Evolutionary conservation across 2,329 filamentous ascomycete genomes (phyloP), one percentile per base, ranked within the genome.

Genomic region (Chaetomium strumarium): DNA sequence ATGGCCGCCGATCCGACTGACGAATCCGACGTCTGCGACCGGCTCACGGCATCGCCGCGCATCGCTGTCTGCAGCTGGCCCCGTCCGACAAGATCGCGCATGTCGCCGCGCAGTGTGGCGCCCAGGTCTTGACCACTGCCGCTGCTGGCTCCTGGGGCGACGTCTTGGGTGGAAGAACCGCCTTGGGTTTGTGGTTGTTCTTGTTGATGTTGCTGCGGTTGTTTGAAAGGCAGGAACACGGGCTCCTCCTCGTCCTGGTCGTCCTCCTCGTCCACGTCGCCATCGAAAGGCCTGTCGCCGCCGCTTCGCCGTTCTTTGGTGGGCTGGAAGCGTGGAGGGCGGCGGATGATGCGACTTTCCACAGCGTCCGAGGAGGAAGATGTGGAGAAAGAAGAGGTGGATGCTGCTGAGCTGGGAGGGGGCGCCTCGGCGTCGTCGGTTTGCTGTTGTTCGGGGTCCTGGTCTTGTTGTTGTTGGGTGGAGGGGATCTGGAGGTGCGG

Each of bases 11-110:
- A 83, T 55, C 77, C 76, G 0, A 75, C 71, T 2, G 84, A 84
- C 1, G 85, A 87, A 60, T 86, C 81, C 0, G 80, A 83, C 1
- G 79, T 82, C 52, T 80, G 77, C 0, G 78, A 80, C 37, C 72
- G 70, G 42, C 75, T 70, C 3, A 69, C 24, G 14, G 24, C 37
- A 31, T 33, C 39, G n/a, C 39, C 42, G 17, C 38, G 17, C 7
- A 7, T 24, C 24, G 4, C 24, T 24, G 24, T 24, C 24, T 7
- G n/a, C n/a, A n/a, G n/a, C 24, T 24, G 24, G 4, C 24, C 24
- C 45, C 31, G 29, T 3, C 20, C 44, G 3, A 37, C 42, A 16
- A 44, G 36, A 20, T 49, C 65, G 19, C 67, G 68, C 9, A 67
- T 65, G 44, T 78, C 72, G 16, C 72, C 78, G 36, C 72, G 72